Base-by-base conservation (phyloP, 148 eudicot genomes). In the Linanthus parryae region DNA sequence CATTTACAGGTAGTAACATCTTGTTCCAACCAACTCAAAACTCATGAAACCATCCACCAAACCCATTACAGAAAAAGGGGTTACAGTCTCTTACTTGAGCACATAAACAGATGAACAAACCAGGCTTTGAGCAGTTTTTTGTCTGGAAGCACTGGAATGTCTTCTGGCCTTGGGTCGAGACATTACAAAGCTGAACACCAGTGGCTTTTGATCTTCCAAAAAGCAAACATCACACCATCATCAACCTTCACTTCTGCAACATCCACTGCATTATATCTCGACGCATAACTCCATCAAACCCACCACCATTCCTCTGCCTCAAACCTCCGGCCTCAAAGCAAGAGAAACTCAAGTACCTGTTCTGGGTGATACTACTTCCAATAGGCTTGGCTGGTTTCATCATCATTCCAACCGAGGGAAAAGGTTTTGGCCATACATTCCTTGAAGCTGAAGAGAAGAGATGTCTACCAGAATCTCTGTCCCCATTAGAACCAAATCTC, bases 241-340 rank as follows among this genome's bases (percentile, higher is more conserved):
- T n/a, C 13, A 38, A 36, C 53, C 24, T 10, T 15, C 27, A 75
- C 36, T 49, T 44, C 19, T 35, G 73, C 19, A 67, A 43, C 78
- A 82, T 75, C 91, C 88, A 85, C 55, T 63, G 71, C 83, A 68
- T 55, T 26, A 90, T 74, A 61, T 90, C 95, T 42, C 77, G 65
- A 47, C 95, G 59, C 10, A 85, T 48, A 43, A 64, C 73, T 40
- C 75, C 69, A 25, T 68, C 70, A 55, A 41, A 39, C 9, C 67
- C 69, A 38, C 52, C 43, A 48, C 66, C 48, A 36, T n/a, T n/a
- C n/a, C 62, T 62, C 11, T 64, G 49, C 63, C 60, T 56, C 47
- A 52, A 48, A 9, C 67, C 68, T 41, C 53, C 34, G 24, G 58
- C 37, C 43, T 57, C 68, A 36, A 69, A 48, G 16, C 57, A 61